These are phyloP conservation scores for Marchantia polymorpha DNA, from an alignment of 225 moss, liverwort and hornwort species.

Conservation along the genomic window DNA sequence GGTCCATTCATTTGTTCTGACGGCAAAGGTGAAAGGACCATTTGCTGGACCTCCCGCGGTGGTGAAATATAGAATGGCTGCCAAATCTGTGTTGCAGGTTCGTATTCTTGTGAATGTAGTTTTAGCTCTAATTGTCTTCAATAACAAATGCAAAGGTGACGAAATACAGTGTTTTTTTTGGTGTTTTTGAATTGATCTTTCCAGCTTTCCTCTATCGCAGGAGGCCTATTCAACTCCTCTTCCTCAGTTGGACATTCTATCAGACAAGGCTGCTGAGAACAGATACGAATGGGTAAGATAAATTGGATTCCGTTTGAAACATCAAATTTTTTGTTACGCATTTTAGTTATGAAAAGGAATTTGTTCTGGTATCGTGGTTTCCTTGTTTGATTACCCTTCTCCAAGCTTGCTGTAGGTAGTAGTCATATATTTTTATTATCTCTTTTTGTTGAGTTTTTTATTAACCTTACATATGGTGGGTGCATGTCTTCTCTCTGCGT, in stretches of 20 bases:
- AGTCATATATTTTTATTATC: background rate
- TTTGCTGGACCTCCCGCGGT: slow-evolving; percentile 54
- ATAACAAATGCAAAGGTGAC: background rate
- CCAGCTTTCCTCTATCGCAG: slow-evolving; percentile 20
- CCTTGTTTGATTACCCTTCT: no score
- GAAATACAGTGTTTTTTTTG: no score
- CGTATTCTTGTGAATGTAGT: background rate
- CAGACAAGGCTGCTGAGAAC: slow-evolving; percentile 54
- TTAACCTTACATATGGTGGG: background rate
- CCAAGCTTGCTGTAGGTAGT: background rate
- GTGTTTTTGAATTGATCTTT: no score
- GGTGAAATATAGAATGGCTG: slow-evolving; percentile 57
- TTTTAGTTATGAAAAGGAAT: no score
- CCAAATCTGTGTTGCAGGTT: slow-evolving; percentile 56
- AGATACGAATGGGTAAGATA: slow-evolving; percentile 49
- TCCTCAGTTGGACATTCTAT: slow-evolving; percentile 52
- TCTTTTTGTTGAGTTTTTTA: background rate
- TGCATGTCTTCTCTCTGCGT: slow-evolving; percentile 6
- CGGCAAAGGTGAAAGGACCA: slow-evolving; percentile 51
- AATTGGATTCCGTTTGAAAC: background rate
- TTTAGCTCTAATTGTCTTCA: background rate
- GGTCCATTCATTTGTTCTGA: slow-evolving; percentile 44
- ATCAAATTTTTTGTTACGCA: background rate
- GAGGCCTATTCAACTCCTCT: slow-evolving; percentile 59
- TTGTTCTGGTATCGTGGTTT: no score